Conservation (phyloP, 257 asterid genomes). For the Ehretia macrophylla region DNA sequence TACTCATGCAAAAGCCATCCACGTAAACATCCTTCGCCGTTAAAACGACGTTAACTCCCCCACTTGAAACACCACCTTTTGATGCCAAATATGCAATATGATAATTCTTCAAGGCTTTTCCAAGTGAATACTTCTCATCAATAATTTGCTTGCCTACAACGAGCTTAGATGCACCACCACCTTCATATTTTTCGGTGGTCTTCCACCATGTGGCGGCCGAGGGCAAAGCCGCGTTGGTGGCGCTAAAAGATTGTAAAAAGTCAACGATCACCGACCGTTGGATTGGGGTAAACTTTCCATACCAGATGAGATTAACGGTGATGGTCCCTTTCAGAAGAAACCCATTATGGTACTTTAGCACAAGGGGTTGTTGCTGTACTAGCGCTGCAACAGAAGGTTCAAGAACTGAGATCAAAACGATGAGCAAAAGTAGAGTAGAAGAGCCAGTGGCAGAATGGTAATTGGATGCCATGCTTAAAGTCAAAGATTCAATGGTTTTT, state of each 20-base stretch:
- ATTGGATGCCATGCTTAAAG: constrained; percentile 4
- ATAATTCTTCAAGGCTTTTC: constrained; percentile 45
- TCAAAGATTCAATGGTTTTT: neutral
- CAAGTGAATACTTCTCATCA: constrained; percentile 48
- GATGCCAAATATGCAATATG: constrained; percentile 54
- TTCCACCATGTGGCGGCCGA: constrained; percentile 37
- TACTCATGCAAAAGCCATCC: constrained; percentile 60
- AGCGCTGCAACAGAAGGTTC: constrained; percentile 18
- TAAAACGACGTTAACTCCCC: constrained; percentile 57
- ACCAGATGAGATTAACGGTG: constrained; percentile 42
- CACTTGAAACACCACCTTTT: constrained; percentile 39
- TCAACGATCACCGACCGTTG: constrained; percentile 37
- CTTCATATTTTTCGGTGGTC: constrained; percentile 36
- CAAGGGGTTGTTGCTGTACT: constrained; percentile 31
- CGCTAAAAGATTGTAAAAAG: constrained; percentile 31
- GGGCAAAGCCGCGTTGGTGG: neutral
- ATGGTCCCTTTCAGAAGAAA: constrained; percentile 32
- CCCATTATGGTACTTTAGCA: constrained; percentile 37
- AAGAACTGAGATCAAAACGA: neutral
- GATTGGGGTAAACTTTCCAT: constrained; percentile 33
- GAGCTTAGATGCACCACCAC: constrained; percentile 38
- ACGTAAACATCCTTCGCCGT: constrained; percentile 69
- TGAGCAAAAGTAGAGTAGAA: neutral
- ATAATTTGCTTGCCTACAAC: constrained; percentile 50
- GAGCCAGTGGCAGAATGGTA: neutral